Conservation (phyloP, 2,329 filamentous ascomycete genomes). For the Penicillium olsonii region DNA sequence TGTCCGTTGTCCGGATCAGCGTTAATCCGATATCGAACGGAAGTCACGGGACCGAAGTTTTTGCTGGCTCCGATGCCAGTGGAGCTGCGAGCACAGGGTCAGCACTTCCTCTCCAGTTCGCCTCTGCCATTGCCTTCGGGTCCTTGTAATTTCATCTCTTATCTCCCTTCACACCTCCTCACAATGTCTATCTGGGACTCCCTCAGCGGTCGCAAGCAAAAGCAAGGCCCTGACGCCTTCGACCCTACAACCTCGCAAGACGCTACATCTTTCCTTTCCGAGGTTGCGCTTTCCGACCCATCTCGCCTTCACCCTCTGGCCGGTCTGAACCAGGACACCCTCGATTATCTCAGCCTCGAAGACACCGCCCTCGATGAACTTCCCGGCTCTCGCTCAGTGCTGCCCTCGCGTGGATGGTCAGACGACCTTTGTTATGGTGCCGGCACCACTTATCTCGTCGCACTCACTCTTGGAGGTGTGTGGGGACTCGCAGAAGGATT, state of each 20-base stretch:
- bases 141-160: conserved; percentile 27
- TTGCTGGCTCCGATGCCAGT: conserved; percentile 31
- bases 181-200: conserved; percentile 63
- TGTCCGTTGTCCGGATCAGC: conserved; percentile 17
- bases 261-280: conserved; percentile 81
- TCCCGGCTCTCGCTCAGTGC: conserved; percentile 79
- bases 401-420: conserved; percentile 95
- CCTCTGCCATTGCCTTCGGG: conserved; percentile 23
- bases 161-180: conserved; percentile 21
- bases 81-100: conserved; percentile 28
- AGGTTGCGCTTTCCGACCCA: conserved; percentile 77
- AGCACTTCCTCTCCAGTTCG: conserved; percentile 15
- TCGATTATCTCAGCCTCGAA: conserved; percentile 94
- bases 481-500: conserved; percentile 94
- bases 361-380: conserved; percentile 85
- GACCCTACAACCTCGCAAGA: conserved; percentile 74
- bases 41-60: conserved; percentile 44
- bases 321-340: conserved; percentile 85
- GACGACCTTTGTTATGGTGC: conserved; percentile 98
- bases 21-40: conserved; percentile 18
- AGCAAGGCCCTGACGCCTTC: conserved; percentile 61
- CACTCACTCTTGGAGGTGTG: conserved; percentile 78
- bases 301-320: conserved; percentile 89
- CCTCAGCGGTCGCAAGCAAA: conserved; percentile 61
- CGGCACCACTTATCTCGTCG: conserved; percentile 89